These are phyloP conservation scores for Mycena rosella DNA, from an alignment of 768 basidiomycete genomes.

Conservation along the genomic window DNA sequence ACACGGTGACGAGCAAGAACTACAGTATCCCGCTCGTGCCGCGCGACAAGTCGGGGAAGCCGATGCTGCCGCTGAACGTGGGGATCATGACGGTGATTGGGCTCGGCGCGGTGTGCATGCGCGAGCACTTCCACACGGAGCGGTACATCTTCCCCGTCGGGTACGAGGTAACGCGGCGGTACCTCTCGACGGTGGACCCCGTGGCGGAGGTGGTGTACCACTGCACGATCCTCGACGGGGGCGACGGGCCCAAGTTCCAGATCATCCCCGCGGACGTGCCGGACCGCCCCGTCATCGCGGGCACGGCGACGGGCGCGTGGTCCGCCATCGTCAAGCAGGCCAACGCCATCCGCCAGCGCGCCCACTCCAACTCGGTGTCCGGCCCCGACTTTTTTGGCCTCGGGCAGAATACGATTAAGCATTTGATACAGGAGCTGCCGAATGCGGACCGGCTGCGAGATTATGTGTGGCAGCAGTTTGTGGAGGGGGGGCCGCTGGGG, in stretches of 20 bases:
- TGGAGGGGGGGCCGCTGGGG: constrained; percentile 87
- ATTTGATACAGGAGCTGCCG: constrained; percentile 88
- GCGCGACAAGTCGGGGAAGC: constrained; percentile 76
- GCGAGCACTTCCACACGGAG: constrained; percentile 90
- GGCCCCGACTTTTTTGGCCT: constrained; percentile 92
- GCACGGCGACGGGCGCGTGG: constrained; percentile 93
- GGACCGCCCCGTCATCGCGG: constrained; percentile 80
- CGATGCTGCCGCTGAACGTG: constrained; percentile 83
- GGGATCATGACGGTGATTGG: constrained; percentile 89
- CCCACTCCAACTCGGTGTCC: constrained; percentile 89
- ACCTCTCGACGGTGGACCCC: constrained; percentile 81
- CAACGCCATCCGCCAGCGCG: constrained; percentile 82
- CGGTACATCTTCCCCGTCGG: constrained; percentile 91
- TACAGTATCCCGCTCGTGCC: constrained; percentile 85
- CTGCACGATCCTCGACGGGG: constrained; percentile 88
- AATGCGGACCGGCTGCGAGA: constrained; percentile 78
- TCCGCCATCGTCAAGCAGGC: constrained; percentile 86
- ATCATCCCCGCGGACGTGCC: constrained; percentile 81
- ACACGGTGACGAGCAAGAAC: constrained; percentile 83
- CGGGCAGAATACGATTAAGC: constrained; percentile 90
- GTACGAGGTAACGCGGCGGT: constrained; percentile 88
- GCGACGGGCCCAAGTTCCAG: constrained; percentile 89
- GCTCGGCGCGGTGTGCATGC: constrained; percentile 82
- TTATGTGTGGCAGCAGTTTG: constrained; percentile 90
- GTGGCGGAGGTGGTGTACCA: constrained; percentile 78